phyloP scores from a whole-genome alignment of 2,329 filamentous ascomycete species.

The Rhinocladiella similis region DNA sequence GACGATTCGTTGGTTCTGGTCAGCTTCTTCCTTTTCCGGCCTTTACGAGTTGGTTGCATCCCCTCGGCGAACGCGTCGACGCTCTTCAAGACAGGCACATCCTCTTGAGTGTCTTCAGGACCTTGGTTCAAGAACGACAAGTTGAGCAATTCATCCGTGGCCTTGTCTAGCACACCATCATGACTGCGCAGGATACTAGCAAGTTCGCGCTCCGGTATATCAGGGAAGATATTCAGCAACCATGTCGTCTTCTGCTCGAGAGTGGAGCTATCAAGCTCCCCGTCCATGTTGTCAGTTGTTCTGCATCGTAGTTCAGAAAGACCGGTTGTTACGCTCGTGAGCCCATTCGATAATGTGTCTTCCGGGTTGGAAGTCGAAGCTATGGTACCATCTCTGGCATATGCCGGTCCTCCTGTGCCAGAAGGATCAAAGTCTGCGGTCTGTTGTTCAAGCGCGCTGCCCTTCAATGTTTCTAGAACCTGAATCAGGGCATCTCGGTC shows the following conservation, averaged over 20 bases:
- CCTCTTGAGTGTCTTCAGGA: conserved; percentile 50
- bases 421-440: conserved; percentile 25
- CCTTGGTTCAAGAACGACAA: conserved; percentile 73
- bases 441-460: conserved; percentile 66
- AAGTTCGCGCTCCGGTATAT: conserved; percentile 46
- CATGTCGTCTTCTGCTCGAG: conserved; percentile 62
- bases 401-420: conserved; percentile 20
- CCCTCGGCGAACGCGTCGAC: conserved; percentile 77
- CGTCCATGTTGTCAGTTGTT: conserved; percentile 27
- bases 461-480: conserved; percentile 66
- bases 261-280: conserved; percentile 18
- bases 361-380: conserved; percentile 25
- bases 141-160: conserved; percentile 80
- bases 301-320: conserved; percentile 25
- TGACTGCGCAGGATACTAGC: conserved; percentile 35
- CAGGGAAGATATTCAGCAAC: conserved; percentile 71
- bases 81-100: conserved; percentile 60
- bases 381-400: conserved; percentile 38
- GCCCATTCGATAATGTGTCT: conserved; percentile 19
- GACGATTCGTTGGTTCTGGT: conserved; percentile 18
- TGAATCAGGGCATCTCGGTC: conserved; percentile 55
- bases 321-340: conserved; percentile 27
- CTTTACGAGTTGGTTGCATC: conserved; percentile 39
- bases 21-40: conserved; percentile 34
- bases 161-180: conserved; percentile 64